Conservation (phyloP, 306 rosid genomes). For the Parietaria judaica region DNA sequence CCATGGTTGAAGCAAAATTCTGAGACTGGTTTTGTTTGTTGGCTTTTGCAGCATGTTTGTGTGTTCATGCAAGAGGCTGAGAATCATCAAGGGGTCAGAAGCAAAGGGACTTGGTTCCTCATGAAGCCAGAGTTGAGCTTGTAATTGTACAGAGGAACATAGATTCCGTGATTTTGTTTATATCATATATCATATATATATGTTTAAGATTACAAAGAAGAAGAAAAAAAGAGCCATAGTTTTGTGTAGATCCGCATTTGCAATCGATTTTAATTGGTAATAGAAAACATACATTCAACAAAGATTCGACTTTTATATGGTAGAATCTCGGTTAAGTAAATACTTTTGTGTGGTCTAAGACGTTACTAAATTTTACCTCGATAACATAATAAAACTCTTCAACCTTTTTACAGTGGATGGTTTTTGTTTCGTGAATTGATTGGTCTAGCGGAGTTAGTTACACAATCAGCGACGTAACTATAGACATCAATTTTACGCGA, state of each 20-base stretch:
- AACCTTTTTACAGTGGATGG: no score
- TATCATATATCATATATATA: neutral
- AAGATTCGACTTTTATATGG: no score
- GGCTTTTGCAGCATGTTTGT: slow-evolving; percentile 51
- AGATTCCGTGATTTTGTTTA: neutral
- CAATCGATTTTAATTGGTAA: neutral
- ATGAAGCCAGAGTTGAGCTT: slow-evolving; percentile 11
- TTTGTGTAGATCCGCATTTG: slow-evolving; percentile 12
- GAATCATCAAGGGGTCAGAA: slow-evolving; percentile 57
- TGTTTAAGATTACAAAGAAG: neutral
- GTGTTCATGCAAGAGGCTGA: slow-evolving; percentile 54
- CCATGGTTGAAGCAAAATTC: neutral
- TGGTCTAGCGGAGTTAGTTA: no score
- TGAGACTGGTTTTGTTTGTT: neutral
- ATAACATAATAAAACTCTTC: no score
- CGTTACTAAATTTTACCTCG: no score
- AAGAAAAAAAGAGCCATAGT: neutral
- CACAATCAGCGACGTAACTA: no score
- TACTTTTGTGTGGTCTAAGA: no score
- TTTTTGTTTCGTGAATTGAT: no score
- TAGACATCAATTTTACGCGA: no score
- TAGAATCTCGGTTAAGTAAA: no score
- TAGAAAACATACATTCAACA: neutral
- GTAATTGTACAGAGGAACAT: slow-evolving; percentile 27
- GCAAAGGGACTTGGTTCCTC: slow-evolving; percentile 48